Conservation (phyloP, 306 rosid species). For the Vicia sativa region DNA sequence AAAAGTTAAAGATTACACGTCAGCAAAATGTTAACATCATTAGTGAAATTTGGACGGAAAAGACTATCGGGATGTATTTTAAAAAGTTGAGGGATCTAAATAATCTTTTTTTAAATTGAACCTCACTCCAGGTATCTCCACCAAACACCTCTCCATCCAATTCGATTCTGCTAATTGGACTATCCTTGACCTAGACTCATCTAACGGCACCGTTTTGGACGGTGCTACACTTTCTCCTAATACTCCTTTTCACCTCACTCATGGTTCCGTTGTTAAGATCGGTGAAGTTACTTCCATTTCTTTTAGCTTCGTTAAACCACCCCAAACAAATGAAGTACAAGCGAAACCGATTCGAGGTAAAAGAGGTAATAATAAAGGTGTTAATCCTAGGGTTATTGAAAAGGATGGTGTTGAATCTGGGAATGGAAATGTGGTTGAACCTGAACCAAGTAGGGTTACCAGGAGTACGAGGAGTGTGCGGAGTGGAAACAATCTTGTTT, state of each 20-base stretch:
- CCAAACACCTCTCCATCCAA: conserved; percentile 66
- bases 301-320: conserved; percentile 39
- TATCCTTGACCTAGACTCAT: conserved; percentile 71
- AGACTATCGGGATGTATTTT: too few species aligned
- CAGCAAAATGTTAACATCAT: too few species aligned
- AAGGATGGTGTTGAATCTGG: conserved; percentile 30
- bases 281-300: conserved; percentile 66
- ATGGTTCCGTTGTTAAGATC: conserved; percentile 61
- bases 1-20: too few species aligned
- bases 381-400: conserved; percentile 21
- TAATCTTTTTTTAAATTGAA: too few species aligned
- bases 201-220: conserved; percentile 85
- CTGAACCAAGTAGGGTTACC: background rate
- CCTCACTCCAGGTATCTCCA: conserved; percentile 66
- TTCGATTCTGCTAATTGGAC: conserved; percentile 52
- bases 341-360: background rate
- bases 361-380: conserved; percentile 24
- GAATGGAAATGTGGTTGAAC: conserved; percentile 8
- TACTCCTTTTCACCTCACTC: conserved; percentile 43
- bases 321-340: conserved; percentile 6
- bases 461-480: background rate
- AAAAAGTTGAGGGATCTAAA: too few species aligned
- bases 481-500: background rate
- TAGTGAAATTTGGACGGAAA: too few species aligned
- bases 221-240: conserved; percentile 42